Percentiles rank a stretch among this genome's conserved stretches.
phyloP scores from a whole-genome alignment of 1,284 basidiomycete genomes.

The Austroboletus niveus region DNA sequence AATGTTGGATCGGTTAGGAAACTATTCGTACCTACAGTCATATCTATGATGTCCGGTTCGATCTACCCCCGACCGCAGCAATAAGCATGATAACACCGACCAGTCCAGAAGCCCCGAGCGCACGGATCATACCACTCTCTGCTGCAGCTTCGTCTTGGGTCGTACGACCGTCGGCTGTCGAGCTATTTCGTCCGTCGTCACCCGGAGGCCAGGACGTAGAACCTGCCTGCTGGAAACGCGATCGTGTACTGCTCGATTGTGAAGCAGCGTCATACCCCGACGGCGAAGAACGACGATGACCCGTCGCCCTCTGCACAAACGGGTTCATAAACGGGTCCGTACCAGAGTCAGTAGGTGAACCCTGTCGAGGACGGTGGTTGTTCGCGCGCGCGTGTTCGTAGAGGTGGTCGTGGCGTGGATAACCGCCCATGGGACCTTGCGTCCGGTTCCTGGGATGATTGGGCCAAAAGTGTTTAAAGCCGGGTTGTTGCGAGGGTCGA shows the following conservation, averaged over 20 bases:
- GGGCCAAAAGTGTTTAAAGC: conserved; percentile 28
- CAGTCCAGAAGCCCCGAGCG: conserved; percentile 29
- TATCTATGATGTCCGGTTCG: conserved; percentile 16
- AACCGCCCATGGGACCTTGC: conserved; percentile 8
- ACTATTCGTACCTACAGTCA: background rate
- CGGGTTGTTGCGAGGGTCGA: conserved; percentile 25
- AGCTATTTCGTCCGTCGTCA: background rate
- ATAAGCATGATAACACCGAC: conserved; percentile 28
- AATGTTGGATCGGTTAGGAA: background rate
- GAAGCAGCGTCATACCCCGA: background rate
- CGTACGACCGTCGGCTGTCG: conserved; percentile 3
- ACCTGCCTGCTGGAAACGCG: background rate
- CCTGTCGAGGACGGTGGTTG: conserved; percentile 4
- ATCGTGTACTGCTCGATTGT: background rate
- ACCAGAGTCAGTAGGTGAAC: conserved; percentile 5
- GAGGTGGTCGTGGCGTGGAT: conserved; percentile 11
- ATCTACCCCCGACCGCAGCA: conserved; percentile 12
- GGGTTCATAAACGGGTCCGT: conserved; percentile 26
- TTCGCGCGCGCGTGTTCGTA: conserved; percentile 8
- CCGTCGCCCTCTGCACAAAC: conserved; percentile 29
- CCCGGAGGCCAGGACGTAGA: conserved; percentile 1
- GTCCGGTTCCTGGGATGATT: conserved; percentile 23
- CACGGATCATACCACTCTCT: conserved; percentile 25
- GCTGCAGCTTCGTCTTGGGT: conserved; percentile 25
- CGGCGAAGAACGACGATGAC: conserved; percentile 4